These are phyloP conservation scores for Dillenia suffruticosa DNA, from an alignment of 164 flowering plant genomes.

Conservation along the genomic window DNA sequence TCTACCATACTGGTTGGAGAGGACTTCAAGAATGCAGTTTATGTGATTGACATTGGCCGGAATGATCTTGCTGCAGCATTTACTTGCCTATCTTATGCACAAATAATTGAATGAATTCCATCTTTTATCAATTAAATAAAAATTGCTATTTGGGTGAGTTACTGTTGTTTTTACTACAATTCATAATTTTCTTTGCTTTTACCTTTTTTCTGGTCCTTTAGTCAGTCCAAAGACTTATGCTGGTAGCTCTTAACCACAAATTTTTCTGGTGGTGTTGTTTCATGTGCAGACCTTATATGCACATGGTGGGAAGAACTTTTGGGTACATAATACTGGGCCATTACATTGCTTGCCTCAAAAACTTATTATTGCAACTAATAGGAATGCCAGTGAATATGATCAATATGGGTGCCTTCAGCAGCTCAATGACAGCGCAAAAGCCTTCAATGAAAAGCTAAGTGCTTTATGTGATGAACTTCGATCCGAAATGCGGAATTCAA, in stretches of 20 bases:
- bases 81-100: too few relatives aligned
- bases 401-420: constrained; percentile 37
- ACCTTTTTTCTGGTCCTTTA: background rate
- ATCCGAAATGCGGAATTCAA: constrained; percentile 24
- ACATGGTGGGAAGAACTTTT: constrained; percentile 56
- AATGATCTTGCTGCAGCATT: too few relatives aligned
- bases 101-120: too few relatives aligned
- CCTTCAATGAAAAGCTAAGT: constrained; percentile 30
- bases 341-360: constrained; percentile 53
- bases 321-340: constrained; percentile 60
- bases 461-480: constrained; percentile 28
- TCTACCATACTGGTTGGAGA: too few relatives aligned
- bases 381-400: constrained; percentile 25
- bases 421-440: constrained; percentile 40
- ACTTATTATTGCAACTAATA: constrained; percentile 24
- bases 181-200: background rate
- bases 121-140: too few relatives aligned
- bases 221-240: background rate
- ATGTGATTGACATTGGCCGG: too few relatives aligned
- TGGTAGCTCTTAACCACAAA: constrained; percentile 2
- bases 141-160: constrained; percentile 19
- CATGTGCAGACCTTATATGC: constrained; percentile 33
- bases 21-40: too few relatives aligned
- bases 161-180: background rate
- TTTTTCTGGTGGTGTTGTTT: background rate